Evolutionary conservation across 768 basidiomycete genomes (phyloP).

Genomic region (Dacryopinax primogenitus): DNA sequence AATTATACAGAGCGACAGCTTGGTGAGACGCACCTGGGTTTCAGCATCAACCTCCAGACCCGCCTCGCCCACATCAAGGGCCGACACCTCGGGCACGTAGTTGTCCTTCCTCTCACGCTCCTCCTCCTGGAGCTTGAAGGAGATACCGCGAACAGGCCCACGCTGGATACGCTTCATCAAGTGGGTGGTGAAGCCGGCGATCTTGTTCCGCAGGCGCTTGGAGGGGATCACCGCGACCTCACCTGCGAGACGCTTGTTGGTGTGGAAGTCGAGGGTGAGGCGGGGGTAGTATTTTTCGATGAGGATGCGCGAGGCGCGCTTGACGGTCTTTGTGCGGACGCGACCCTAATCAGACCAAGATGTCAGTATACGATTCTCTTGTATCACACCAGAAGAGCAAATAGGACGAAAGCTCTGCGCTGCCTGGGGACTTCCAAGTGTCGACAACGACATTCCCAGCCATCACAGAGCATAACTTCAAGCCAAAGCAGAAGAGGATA

Average conservation of each 20-base stretch:
- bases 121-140: constrained; percentile 99
- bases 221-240: constrained; percentile 94
- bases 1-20: no score
- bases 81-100: constrained; percentile 96
- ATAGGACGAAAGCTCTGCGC: no score
- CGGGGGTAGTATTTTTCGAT: constrained; percentile 99
- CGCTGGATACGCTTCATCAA: constrained; percentile 99
- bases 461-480: neutral
- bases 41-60: constrained; percentile 82
- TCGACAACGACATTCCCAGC: neutral
- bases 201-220: constrained; percentile 98
- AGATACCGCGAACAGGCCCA: constrained; percentile 97
- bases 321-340: constrained; percentile 99
- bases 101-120: constrained; percentile 99
- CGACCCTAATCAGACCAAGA: constrained; percentile 61
- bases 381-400: no score
- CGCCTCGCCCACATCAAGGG: constrained; percentile 60
- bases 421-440: no score
- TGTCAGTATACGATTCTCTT: neutral
- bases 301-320: constrained; percentile 95
- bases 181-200: constrained; percentile 98
- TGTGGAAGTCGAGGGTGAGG: constrained; percentile 98
- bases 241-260: constrained; percentile 98
- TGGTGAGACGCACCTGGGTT: constrained; percentile 67
- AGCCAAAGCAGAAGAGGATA: neutral